Conservation (phyloP, 2,329 filamentous ascomycete genomes). For the Cordyceps farinosa region DNA sequence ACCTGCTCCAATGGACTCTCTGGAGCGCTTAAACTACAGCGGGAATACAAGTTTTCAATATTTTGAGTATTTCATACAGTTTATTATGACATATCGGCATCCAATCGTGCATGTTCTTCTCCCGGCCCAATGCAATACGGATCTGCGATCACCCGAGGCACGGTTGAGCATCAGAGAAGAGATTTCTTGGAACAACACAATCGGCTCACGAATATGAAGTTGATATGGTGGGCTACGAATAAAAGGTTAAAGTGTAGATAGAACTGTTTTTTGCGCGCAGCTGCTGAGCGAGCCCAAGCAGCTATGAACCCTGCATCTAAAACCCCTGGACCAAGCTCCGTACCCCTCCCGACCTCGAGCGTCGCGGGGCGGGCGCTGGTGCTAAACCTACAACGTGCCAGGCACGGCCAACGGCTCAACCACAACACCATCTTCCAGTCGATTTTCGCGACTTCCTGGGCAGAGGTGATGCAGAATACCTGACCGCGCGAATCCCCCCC, state of each 20-base stretch:
- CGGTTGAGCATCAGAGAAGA: too few relatives aligned
- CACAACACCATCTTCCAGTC: neutral
- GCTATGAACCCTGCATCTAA: neutral
- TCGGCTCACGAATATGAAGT: too few relatives aligned
- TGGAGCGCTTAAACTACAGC: too few relatives aligned
- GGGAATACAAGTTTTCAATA: too few relatives aligned
- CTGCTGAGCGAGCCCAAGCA: neutral
- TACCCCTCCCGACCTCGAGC: neutral
- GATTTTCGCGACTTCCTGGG: neutral
- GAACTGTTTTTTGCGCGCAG: neutral
- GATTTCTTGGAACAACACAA: too few relatives aligned
- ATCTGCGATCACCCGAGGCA: too few relatives aligned
- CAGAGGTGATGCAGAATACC: slow-evolving; percentile 9
- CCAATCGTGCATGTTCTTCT: too few relatives aligned
- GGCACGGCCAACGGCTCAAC: neutral
- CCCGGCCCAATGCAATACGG: too few relatives aligned
- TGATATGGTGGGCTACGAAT: neutral
- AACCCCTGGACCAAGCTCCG: neutral
- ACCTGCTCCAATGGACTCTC: too few relatives aligned
- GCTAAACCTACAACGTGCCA: neutral
- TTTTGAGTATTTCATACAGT: neutral
- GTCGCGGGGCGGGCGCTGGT: slow-evolving; percentile 1
- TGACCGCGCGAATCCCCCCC: neutral
- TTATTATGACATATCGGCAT: too few relatives aligned
- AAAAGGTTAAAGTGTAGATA: too few relatives aligned